Evolutionary conservation across 176 grass and related monocot species (phyloP).

Genomic region (Lolium multiflorum): DNA sequence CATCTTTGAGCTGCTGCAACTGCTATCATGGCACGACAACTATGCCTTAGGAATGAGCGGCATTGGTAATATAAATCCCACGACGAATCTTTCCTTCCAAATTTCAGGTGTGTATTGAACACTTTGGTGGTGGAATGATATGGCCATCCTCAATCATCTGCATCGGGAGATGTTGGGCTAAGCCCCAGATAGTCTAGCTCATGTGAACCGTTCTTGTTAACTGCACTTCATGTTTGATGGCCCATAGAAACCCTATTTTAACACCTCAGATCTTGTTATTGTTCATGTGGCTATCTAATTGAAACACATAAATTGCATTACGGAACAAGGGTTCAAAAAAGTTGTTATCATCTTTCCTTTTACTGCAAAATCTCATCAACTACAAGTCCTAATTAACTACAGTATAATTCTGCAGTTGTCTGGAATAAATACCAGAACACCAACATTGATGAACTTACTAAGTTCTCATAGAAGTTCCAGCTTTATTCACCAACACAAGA

Average conservation of each 20-base stretch:
- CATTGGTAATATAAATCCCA: not conserved
- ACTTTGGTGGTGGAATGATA: not conserved
- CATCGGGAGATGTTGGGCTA: not conserved
- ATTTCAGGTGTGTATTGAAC: not conserved
- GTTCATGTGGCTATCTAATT: not conserved
- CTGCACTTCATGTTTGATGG: not conserved
- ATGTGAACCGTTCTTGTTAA: not conserved
- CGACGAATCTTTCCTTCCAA: no score
- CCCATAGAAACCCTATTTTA: not conserved
- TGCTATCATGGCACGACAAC: not conserved
- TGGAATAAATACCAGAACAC: not conserved
- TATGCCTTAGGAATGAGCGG: not conserved
- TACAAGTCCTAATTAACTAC: constrained; percentile 3
- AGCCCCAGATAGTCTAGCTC: not conserved
- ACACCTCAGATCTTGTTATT: not conserved
- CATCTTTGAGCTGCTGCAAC: not conserved
- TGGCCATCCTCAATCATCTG: not conserved
- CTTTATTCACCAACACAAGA: not conserved
- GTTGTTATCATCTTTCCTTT: not conserved
- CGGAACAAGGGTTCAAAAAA: not conserved
- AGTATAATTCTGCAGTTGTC: not conserved
- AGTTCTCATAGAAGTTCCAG: not conserved
- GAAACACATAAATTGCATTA: not conserved
- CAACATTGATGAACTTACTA: not conserved
- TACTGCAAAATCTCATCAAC: not conserved